Base-by-base conservation (phyloP, 805 yeast genomes). In the Myxozyma melibiosi region DNA sequence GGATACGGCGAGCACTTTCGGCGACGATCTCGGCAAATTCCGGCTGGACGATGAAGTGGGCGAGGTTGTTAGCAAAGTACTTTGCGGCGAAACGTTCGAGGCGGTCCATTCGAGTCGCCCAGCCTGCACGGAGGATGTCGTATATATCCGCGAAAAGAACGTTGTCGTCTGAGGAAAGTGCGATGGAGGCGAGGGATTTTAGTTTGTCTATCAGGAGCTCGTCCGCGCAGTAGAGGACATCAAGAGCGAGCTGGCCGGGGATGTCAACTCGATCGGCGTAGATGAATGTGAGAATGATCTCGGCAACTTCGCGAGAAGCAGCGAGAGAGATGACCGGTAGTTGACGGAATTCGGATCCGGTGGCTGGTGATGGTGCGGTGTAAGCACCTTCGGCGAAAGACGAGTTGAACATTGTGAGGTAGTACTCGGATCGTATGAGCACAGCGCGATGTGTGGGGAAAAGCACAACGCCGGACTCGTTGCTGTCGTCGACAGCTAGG, bases 371-470 rank as follows among this genome's bases (percentile, higher is more conserved):
- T 11, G 71, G 70, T 2, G 68, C 46, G 42, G 39, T 16, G 13
- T 16, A 45, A 14, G 52, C 46, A 2, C 67, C 64, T 53, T 79
- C 83, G 3, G 67, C 57, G 55, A 80, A 80, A 1, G 76, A 68
- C 1, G 88, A 82, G 8, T 74, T 68, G 66, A 88, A 82, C 84
- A 86, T 79, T 1, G 82, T 77, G 50, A 77, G 80, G 65, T 81
- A 88, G 68, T 84, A 87, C 42, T 81, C 85, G 2, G 87, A 80
- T 39, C 90, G 71, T 4, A 78, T 70, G 24, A 88, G 67, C 47
- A 87, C 78, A 0, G 87, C 77, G 40, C 84, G 74, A 68, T 88
- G 88, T 4, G 78, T 83, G 0, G 92, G 91, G 65, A 82, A 86
- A 56, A 75, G 76, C 13, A 43, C 25, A n/a, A 41, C 28, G 18